Evolutionary conservation across 1,139 yeast genomes (phyloP), one percentile per base, ranked within the genome.

Genomic region (Saccharomyces hybrid): DNA sequence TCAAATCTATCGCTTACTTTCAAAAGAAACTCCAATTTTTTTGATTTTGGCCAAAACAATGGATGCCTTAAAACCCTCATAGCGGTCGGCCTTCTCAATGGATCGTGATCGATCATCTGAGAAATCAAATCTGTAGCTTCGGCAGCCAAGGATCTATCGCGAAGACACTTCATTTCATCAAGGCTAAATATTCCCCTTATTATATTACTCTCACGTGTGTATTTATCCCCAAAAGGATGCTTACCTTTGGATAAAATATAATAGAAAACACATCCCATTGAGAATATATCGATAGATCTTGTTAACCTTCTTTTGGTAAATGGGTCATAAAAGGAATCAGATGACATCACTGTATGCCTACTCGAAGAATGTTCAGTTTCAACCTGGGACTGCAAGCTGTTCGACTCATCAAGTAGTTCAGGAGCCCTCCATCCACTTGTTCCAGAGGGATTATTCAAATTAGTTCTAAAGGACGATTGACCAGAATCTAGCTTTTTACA

Each of bases 381-480:
- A 24, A 56, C 48, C 32, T 56, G 55, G 2, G 57, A 54, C 28
- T 58, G 58, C n/a, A 58, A 38, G 8, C 58, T 28, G 58, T 57
- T 46, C 62, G 65, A 74, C 31, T 74, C 81, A 44, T 81, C 74
- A 47, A 88, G 72, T 41, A 93, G 74, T 67, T 93, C 99, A 0
- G 99, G 99, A 0, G 99, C 98, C 62, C 98, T 80, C 99, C 99
- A 93, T 1, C 99, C 99, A 6, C 93, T 82, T 0, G 99, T 93
- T 2, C 99, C 99, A 0, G 97, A 96, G 9, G 96, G 95, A 65
- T 89, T 86, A 0, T 93, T 84, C 0, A 96, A 86, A 0, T 97
- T 91, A 0, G 97, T 96, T 60, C 93, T 79, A 69, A 93, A 93
- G 6, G 97, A 88, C 1, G 96, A 87, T 70, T 93, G 97, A 63